A percentile compares a stretch with the other conserved stretches of the same genome.
These are phyloP conservation scores for Penicillium sp. DNA, from an alignment of 2,329 filamentous ascomycete species.

Conservation along the genomic window DNA sequence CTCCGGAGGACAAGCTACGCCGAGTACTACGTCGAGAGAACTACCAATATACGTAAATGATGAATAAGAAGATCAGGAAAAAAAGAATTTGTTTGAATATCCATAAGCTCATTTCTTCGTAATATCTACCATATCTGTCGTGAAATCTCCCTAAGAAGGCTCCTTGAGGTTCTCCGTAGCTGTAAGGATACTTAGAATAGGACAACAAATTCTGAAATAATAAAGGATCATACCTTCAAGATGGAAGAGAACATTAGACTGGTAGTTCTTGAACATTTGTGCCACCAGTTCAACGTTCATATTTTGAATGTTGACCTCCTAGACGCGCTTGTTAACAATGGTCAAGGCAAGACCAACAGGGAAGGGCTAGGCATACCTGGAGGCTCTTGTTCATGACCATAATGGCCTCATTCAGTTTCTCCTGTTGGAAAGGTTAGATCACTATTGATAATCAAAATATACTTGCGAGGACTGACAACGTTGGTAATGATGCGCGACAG, in stretches of 20 bases:
- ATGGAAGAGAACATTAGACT: conserved; percentile 96
- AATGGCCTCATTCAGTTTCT: conserved; percentile 95
- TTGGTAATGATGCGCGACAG: conserved; percentile 96
- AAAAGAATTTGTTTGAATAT: background rate
- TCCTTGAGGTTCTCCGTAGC: conserved; percentile 85
- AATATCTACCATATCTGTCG: conserved; percentile 1
- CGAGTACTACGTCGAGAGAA: background rate
- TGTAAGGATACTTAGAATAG: conserved; percentile 44
- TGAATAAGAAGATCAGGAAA: background rate
- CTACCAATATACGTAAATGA: background rate
- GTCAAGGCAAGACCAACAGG: background rate
- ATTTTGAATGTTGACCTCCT: conserved; percentile 98
- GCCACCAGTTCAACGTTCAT: conserved; percentile 98
- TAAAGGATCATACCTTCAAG: conserved; percentile 77
- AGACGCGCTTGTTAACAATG: conserved; percentile 12
- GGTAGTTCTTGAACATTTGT: conserved; percentile 99
- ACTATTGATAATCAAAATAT: conserved; percentile 12
- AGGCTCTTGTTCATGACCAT: conserved; percentile 91
- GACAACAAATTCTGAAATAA: background rate
- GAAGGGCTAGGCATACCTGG: conserved; percentile 62
- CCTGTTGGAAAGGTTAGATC: conserved; percentile 59
- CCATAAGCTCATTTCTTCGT: conserved; percentile 20
- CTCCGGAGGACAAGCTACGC: background rate
- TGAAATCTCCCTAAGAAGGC: conserved; percentile 55
- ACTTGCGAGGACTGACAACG: conserved; percentile 68